phyloP scores from a whole-genome alignment of 2,329 filamentous ascomycete genomes.

The Coleophoma crateriformis region DNA sequence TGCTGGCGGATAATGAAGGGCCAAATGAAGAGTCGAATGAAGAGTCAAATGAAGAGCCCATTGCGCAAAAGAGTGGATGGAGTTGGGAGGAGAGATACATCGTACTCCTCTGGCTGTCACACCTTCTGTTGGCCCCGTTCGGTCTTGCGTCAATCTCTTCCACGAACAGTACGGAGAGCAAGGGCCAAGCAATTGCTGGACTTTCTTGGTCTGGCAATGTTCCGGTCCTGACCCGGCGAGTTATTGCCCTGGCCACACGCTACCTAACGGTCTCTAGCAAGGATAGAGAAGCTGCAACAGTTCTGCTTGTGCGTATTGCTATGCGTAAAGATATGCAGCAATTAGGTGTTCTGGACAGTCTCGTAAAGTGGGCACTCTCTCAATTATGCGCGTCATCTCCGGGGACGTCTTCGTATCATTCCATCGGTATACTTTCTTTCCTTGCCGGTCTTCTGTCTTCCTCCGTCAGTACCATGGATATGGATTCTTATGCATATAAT shows the following conservation, averaged over 20 bases:
- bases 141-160: slow-evolving; percentile 82
- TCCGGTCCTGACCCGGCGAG: slow-evolving; percentile 64
- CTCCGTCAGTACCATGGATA: slow-evolving; percentile 68
- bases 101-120: slow-evolving; percentile 80
- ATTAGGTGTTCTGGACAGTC: slow-evolving; percentile 60
- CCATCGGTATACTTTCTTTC: slow-evolving; percentile 74
- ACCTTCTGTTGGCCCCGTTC: slow-evolving; percentile 81
- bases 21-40: background rate
- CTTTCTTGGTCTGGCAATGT: slow-evolving; percentile 53
- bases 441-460: slow-evolving; percentile 66
- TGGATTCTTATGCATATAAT: slow-evolving; percentile 57
- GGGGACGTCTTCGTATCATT: slow-evolving; percentile 59
- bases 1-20: slow-evolving; percentile 9
- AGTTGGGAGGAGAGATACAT: slow-evolving; percentile 88
- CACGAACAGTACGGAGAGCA: slow-evolving; percentile 37
- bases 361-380: slow-evolving; percentile 67
- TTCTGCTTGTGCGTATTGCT: slow-evolving; percentile 74
- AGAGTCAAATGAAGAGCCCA: background rate
- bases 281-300: slow-evolving; percentile 82
- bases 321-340: slow-evolving; percentile 84
- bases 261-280: slow-evolving; percentile 76
- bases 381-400: slow-evolving; percentile 42
- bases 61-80: slow-evolving; percentile 33
- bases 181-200: slow-evolving; percentile 35
- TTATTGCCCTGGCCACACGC: slow-evolving; percentile 65